These are phyloP conservation scores for Mycena capillaripes DNA, from an alignment of 768 basidiomycete species.

Conservation along the genomic window DNA sequence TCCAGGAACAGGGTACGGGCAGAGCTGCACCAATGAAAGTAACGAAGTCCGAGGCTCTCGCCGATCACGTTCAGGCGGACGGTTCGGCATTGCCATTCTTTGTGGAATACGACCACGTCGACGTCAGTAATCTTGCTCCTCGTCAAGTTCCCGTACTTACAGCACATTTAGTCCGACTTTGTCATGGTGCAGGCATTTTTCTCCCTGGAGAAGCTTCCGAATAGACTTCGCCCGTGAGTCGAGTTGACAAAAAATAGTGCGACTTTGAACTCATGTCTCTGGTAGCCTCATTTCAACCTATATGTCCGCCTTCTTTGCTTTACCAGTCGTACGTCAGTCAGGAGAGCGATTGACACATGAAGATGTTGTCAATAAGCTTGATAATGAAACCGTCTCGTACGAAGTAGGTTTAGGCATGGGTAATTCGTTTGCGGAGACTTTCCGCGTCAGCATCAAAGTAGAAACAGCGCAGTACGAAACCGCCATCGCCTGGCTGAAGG, in stretches of 20 bases:
- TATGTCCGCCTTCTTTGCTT: slow-evolving; percentile 87
- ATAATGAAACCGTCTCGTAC: slow-evolving; percentile 93
- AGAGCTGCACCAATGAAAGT: slow-evolving; percentile 48
- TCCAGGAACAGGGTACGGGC: slow-evolving; percentile 73
- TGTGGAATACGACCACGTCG: slow-evolving; percentile 93
- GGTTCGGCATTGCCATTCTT: slow-evolving; percentile 85
- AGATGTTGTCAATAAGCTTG: slow-evolving; percentile 91
- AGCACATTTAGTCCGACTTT: slow-evolving; percentile 84
- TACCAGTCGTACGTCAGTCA: slow-evolving; percentile 80
- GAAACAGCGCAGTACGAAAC: slow-evolving; percentile 83
- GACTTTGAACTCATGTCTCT: slow-evolving; percentile 17
- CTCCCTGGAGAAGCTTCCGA: slow-evolving; percentile 80
- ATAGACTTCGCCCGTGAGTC: slow-evolving; percentile 82
- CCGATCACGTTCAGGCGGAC: slow-evolving; percentile 76
- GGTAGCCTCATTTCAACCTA: slow-evolving; percentile 83
- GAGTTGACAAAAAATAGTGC: neutral
- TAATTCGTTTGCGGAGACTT: slow-evolving; percentile 77
- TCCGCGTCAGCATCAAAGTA: slow-evolving; percentile 87
- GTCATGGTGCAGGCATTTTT: slow-evolving; percentile 85
- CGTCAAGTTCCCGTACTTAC: slow-evolving; percentile 8
- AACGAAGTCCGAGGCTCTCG: slow-evolving; percentile 58
- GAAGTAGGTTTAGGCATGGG: slow-evolving; percentile 77
- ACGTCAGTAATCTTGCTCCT: slow-evolving; percentile 59
- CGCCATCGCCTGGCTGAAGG: slow-evolving; percentile 89
- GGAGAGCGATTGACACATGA: slow-evolving; percentile 87